These are phyloP conservation scores for Tagetes patula DNA, from an alignment of 129 eudicot species.

Conservation along the genomic window DNA sequence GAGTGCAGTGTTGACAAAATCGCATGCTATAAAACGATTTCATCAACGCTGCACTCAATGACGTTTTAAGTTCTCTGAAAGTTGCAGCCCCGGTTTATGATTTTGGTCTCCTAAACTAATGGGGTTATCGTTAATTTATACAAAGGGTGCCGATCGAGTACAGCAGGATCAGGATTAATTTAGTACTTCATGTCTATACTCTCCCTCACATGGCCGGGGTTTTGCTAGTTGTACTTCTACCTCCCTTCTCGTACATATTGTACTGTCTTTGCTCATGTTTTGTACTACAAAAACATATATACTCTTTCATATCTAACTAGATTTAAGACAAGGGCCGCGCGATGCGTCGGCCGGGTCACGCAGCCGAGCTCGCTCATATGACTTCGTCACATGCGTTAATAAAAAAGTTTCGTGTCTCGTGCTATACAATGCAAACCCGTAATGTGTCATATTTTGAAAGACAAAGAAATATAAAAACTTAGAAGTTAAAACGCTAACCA, in stretches of 20 bases:
- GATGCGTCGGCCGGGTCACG: no score
- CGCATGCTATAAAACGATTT: not conserved
- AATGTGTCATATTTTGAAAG: no score
- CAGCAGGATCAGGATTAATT: no score
- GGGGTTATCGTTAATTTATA: conserved; percentile 7
- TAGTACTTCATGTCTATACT: no score
- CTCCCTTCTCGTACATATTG: conserved; percentile 8
- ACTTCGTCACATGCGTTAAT: no score
- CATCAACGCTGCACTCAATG: conserved; percentile 99
- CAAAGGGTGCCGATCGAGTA: not conserved
- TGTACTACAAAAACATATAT: conserved; percentile 17
- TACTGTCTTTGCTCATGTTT: conserved; percentile 9
- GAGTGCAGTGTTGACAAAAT: conserved; percentile 60
- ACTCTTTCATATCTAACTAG: not conserved
- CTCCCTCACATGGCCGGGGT: conserved; percentile 3
- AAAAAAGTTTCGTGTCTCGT: no score
- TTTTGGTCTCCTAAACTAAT: not conserved
- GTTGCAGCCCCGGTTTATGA: not conserved
- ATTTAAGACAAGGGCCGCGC: no score
- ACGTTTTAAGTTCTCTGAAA: conserved; percentile 53
- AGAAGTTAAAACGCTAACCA: no score
- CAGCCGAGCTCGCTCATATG: no score
- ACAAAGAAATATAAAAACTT: no score
- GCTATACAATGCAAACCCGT: no score
- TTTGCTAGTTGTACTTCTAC: conserved; percentile 25